phyloP scores from a whole-genome alignment of 139 green algal species.

The Closterium sp. region DNA sequence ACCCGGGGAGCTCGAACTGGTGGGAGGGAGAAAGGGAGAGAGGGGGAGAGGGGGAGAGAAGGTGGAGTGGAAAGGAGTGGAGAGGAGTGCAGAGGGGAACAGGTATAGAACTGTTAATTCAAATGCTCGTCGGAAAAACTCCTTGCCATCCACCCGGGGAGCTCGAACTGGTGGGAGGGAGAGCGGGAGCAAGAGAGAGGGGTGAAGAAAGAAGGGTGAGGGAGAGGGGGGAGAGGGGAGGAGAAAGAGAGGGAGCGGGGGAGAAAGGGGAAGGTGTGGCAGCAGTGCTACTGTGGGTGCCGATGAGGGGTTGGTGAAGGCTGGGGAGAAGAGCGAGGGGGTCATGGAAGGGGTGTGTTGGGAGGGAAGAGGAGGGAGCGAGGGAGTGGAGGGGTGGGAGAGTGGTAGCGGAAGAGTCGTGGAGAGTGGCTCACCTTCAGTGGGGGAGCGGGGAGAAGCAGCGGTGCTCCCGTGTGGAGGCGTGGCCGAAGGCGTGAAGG shows the following conservation, averaged over 20 bases:
- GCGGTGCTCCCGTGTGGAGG: neutral
- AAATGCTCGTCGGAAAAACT: neutral
- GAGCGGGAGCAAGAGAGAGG: neutral
- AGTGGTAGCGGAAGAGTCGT: no score
- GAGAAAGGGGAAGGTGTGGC: neutral
- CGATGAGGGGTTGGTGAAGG: no score
- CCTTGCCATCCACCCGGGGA: neutral
- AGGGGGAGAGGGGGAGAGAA: neutral
- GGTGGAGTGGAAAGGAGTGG: neutral
- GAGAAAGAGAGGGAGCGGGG: neutral
- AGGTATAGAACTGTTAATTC: no score
- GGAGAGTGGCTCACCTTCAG: neutral
- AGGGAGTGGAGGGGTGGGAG: no score
- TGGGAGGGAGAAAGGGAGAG: no score
- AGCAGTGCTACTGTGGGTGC: neutral
- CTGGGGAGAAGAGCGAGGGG: no score
- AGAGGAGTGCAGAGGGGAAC: no score
- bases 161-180: neutral
- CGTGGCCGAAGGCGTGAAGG: neutral
- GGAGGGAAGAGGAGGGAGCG: no score
- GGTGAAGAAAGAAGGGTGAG: neutral
- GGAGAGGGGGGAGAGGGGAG: no score
- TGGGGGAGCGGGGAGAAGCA: neutral
- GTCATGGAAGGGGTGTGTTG: no score
- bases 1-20: constrained; percentile 41